Evolutionary conservation across 495 filamentous ascomycete genomes (phyloP), one percentile per base, ranked within the genome.

Genomic region (Penicillium lividum): DNA sequence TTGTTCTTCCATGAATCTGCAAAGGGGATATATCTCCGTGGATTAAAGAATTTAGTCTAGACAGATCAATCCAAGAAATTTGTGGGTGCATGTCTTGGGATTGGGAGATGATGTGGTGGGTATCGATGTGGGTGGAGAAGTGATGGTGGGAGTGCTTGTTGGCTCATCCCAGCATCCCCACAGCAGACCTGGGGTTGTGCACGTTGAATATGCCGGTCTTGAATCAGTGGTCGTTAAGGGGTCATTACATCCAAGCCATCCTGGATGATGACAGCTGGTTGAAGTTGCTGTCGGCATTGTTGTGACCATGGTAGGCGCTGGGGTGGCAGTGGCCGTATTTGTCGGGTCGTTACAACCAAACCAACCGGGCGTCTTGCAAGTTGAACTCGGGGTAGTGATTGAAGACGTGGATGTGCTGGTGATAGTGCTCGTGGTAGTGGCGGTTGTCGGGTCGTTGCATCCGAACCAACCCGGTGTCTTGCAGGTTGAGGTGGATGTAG

Each of bases 401-500:
- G 47, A 50, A 11, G 33, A 22, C 10, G 53, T 34, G n/a, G 53
- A 45, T 55, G 53, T 55, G 36, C 18, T 11, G 30, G 9, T 11
- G 30, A 11, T 33, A 3, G 49, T 36, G 13, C 5, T 31, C 56
- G 68, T 30, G 3, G 51, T 36, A 18, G 13, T 27, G 53, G 70
- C 77, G n/a, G 70, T 74, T 0, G 76, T 77, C 13, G 68, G 66
- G 59, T 81, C 78, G 51, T 79, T 74, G 58, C 78, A 81, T 1
- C 80, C 80, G 54, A 80, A 83, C 77, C 79, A 83, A 15, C 92
- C 92, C 51, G 92, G 92, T 6, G 89, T 93, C 65, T 90, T 84
- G 75, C 92, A 97, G 0, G 92, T 94, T 49, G 86, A 84, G 5
- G 91, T 93, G 18, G 82, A 87, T 38, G 88, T 74, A 47, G 67